These are phyloP conservation scores for Taiozyma onychis DNA, from an alignment of 1,139 yeast species.

Conservation along the genomic window DNA sequence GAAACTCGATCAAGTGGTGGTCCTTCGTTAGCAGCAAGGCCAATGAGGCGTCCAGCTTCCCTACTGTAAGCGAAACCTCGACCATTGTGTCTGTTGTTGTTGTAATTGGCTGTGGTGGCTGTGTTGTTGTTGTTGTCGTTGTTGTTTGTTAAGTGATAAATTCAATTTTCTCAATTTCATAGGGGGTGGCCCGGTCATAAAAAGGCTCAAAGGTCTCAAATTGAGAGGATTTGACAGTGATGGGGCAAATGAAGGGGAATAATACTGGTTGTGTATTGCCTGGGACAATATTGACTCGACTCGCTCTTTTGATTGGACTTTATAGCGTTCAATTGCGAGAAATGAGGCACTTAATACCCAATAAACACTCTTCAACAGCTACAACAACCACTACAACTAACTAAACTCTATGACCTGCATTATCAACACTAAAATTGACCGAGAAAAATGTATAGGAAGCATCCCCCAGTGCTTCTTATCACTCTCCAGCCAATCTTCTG, in stretches of 20 bases:
- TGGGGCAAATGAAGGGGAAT: not conserved
- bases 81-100: slow-evolving; percentile 14
- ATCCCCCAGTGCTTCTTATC: slow-evolving; percentile 10
- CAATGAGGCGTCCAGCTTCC: slow-evolving; percentile 91
- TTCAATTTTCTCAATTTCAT: not conserved
- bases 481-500: slow-evolving; percentile 91
- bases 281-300: no score
- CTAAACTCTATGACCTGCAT: slow-evolving; percentile 14
- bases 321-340: no score
- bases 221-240: not conserved
- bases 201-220: not conserved
- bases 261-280: no score
- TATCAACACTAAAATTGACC: not conserved
- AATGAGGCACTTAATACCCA: no score
- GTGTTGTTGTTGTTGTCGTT: not conserved
- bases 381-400: not conserved
- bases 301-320: no score
- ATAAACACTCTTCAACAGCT: no score
- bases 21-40: slow-evolving; percentile 87
- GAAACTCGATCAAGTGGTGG: slow-evolving; percentile 94
- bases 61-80: slow-evolving; percentile 82
- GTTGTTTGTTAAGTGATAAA: not conserved
- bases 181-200: not conserved
- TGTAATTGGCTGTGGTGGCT: no score
- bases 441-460: not conserved